Conservation (phyloP, 2,329 filamentous ascomycete genomes). For the Venturiaceae sp. region DNA sequence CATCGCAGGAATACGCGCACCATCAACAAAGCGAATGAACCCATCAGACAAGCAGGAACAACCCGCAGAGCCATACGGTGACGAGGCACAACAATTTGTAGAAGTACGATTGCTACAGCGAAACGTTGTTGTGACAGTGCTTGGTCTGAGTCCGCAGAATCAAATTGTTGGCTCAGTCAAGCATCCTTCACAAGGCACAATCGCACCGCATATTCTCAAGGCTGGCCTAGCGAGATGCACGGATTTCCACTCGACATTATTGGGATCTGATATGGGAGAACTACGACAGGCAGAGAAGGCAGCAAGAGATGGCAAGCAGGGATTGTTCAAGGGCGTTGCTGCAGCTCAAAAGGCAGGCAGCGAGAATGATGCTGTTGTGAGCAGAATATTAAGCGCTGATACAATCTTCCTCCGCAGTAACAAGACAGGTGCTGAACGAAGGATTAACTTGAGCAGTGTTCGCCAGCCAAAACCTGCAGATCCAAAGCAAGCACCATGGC, state of each 20-base stretch:
- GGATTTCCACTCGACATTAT: slow-evolving; percentile 88
- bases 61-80: slow-evolving; percentile 78
- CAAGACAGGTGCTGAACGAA: slow-evolving; percentile 78
- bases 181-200: slow-evolving; percentile 77
- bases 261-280: slow-evolving; percentile 78
- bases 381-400: slow-evolving; percentile 79
- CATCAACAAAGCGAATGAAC: slow-evolving; percentile 78
- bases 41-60: slow-evolving; percentile 70
- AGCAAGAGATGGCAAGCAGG: slow-evolving; percentile 67
- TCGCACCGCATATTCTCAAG: slow-evolving; percentile 82
- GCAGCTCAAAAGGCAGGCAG: slow-evolving; percentile 46
- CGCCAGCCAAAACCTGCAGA: slow-evolving; percentile 87
- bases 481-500: slow-evolving; percentile 77
- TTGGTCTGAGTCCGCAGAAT: slow-evolving; percentile 81
- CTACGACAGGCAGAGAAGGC: slow-evolving; percentile 79
- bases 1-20: slow-evolving; percentile 79
- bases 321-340: slow-evolving; percentile 72
- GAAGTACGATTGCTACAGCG: slow-evolving; percentile 81
- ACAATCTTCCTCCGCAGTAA: slow-evolving; percentile 77
- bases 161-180: slow-evolving; percentile 82
- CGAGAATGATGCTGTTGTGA: slow-evolving; percentile 72
- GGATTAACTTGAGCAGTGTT: slow-evolving; percentile 85
- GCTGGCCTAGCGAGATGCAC: slow-evolving; percentile 87
- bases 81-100: slow-evolving; percentile 81
- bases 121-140: slow-evolving; percentile 69